Evolutionary conservation across 1,284 basidiomycete genomes (phyloP).

Genomic region (Pseudozyma flocculosa): DNA sequence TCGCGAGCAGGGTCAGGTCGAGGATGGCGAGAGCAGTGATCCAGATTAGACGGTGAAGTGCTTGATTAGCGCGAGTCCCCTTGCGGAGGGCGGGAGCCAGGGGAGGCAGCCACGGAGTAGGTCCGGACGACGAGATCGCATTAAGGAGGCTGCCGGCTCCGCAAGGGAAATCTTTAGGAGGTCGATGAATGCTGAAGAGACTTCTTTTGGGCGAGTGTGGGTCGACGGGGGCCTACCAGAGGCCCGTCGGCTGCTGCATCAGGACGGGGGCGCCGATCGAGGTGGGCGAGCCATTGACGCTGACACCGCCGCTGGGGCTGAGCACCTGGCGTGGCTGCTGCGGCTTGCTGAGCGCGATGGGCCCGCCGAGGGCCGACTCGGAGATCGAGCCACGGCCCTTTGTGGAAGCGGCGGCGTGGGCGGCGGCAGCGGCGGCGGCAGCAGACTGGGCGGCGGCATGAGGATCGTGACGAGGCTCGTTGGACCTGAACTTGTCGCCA

Average conservation of each 20-base stretch:
- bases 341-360: slow-evolving; percentile 32
- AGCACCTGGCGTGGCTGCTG: slow-evolving; percentile 20
- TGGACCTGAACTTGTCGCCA: slow-evolving; percentile 21
- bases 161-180: too few relatives aligned
- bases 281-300: slow-evolving; percentile 17
- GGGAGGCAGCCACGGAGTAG: too few relatives aligned
- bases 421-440: slow-evolving; percentile 36
- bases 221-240: slow-evolving; percentile 1
- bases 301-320: slow-evolving; percentile 14
- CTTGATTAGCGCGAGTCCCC: too few relatives aligned
- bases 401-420: slow-evolving; percentile 25
- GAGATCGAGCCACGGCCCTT: slow-evolving; percentile 21
- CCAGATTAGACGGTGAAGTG: too few relatives aligned
- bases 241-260: slow-evolving; percentile 1
- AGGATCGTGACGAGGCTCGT: slow-evolving; percentile 45
- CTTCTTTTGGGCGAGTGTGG: too few relatives aligned
- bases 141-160: too few relatives aligned
- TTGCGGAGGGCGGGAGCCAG: too few relatives aligned
- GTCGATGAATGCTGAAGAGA: too few relatives aligned
- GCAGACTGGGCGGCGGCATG: slow-evolving; percentile 39
- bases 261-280: background rate
- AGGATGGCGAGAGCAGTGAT: too few relatives aligned
- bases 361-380: slow-evolving; percentile 26
- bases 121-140: too few relatives aligned
- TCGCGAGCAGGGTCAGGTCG: too few relatives aligned